Evolutionary conservation across 1,284 basidiomycete genomes (phyloP).

Genomic region (Porogramme epimiltina): DNA sequence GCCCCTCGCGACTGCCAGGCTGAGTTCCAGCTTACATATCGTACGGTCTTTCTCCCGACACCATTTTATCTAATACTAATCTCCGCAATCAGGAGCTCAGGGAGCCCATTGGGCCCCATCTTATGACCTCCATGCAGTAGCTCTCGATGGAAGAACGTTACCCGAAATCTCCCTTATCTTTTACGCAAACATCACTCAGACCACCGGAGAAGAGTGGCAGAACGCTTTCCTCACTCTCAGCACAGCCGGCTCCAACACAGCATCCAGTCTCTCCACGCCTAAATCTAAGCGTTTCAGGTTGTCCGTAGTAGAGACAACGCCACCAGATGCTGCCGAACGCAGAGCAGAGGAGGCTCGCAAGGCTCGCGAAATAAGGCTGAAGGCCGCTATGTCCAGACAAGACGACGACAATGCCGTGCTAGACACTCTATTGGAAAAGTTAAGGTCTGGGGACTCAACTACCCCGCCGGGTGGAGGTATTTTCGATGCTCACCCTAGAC

Average conservation of each 20-base stretch:
- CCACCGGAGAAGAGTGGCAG: conserved; percentile 64
- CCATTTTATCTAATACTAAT: background rate
- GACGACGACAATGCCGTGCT: too few relatives aligned
- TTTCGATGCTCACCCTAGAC: too few relatives aligned
- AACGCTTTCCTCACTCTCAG: conserved; percentile 4
- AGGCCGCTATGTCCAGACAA: too few relatives aligned
- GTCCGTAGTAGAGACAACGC: too few relatives aligned
- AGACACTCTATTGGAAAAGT: too few relatives aligned
- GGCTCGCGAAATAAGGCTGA: too few relatives aligned
- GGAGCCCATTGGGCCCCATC: conserved; percentile 52
- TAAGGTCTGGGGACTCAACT: too few relatives aligned
- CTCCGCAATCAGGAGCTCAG: conserved; percentile 39
- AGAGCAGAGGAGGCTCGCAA: too few relatives aligned
- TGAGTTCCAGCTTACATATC: conserved; percentile 54
- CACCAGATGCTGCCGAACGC: too few relatives aligned
- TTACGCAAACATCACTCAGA: conserved; percentile 53
- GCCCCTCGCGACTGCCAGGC: conserved; percentile 37
- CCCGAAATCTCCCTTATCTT: background rate
- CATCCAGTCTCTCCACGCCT: conserved; percentile 3
- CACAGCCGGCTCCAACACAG: conserved; percentile 9
- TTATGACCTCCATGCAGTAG: conserved; percentile 60
- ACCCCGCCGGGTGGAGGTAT: too few relatives aligned
- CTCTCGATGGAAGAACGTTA: conserved; percentile 41
- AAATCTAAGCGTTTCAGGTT: too few relatives aligned
- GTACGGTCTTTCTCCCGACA: conserved; percentile 33